Base-by-base conservation (phyloP, 1,284 basidiomycete species). In the Apiotrichum mycotoxinovorans region DNA sequence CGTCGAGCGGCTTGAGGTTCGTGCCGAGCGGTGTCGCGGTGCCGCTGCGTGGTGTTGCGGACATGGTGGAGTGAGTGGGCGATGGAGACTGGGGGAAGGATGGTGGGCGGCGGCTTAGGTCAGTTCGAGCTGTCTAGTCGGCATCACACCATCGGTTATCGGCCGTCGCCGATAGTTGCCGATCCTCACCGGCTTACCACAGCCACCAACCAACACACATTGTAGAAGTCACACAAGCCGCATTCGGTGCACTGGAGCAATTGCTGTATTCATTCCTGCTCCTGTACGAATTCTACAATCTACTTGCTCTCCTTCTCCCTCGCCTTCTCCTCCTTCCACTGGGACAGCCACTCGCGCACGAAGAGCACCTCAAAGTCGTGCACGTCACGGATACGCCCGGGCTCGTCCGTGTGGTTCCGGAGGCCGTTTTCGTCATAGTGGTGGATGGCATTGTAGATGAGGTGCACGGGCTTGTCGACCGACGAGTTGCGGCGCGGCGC, bases 371-470 rank as follows among this genome's bases (percentile, higher is more conserved):
- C 88, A 71, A 93, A 85, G 41, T 77, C 75, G 66, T 98, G 94
- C 47, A 97, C 87, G 66, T 84, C 82, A 58, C 82, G 80, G 64
- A 98, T 95, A 64, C 90, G 82, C 11, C 77, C 68, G 1, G 94
- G 94, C 70, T 96, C 93, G 27, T 83, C 78, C 0, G 74, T 67
- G 35, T 84, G 79, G 61, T 90, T 79, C 12, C 68, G 68, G n/a
- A 90, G 80, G 0, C 92, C 91, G 68, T 88, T 87, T 78, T 75
- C 89, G 66, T 95, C 92, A 68, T 86, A 95, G 69, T 95, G 92
- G 71, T 96, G 92, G 2, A 94, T 89, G 20, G 83, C 91, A 57
- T 84, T 87, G n/a, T 85, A 85, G 58, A 98, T 97, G 51, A 95
- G 67, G 73, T 93, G 92, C 78, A 93, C 91, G 0, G 94, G 94